A percentile compares a stretch with the other conserved stretches of the same genome.
Evolutionary conservation across 306 rosid genomes (phyloP).

Genomic region (Dryas octopetala): DNA sequence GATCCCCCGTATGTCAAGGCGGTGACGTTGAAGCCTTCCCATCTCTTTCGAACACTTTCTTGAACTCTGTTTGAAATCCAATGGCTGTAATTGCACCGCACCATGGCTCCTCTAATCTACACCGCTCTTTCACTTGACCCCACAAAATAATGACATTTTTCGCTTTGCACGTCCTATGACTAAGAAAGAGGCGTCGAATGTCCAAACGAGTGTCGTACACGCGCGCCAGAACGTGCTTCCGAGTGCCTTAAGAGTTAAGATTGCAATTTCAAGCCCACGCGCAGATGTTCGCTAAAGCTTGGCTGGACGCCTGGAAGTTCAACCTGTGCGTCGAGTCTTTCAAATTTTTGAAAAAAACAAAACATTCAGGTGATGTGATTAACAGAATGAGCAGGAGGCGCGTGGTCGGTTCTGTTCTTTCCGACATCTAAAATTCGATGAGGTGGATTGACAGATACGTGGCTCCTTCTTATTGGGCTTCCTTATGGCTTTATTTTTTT

Average conservation of each 20-base stretch:
- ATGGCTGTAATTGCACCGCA: constrained; percentile 29
- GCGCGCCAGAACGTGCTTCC: constrained; percentile 15
- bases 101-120: background rate
- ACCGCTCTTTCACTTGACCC: background rate
- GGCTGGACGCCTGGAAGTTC: no score
- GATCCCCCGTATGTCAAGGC: constrained; percentile 18
- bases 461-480: background rate
- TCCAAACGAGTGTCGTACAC: background rate
- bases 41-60: background rate
- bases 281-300: background rate
- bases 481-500: background rate
- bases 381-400: background rate
- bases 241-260: background rate
- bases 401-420: background rate
- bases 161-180: constrained; percentile 4
- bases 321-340: no score
- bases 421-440: background rate
- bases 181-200: background rate
- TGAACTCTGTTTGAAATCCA: background rate
- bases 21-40: background rate
- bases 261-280: background rate
- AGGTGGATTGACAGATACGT: background rate
- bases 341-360: background rate
- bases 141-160: background rate
- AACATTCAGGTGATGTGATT: background rate